A percentile compares a stretch with the other conserved stretches of the same genome.
Evolutionary conservation across 768 basidiomycete species (phyloP).

Genomic region (Mycena capillaripes): DNA sequence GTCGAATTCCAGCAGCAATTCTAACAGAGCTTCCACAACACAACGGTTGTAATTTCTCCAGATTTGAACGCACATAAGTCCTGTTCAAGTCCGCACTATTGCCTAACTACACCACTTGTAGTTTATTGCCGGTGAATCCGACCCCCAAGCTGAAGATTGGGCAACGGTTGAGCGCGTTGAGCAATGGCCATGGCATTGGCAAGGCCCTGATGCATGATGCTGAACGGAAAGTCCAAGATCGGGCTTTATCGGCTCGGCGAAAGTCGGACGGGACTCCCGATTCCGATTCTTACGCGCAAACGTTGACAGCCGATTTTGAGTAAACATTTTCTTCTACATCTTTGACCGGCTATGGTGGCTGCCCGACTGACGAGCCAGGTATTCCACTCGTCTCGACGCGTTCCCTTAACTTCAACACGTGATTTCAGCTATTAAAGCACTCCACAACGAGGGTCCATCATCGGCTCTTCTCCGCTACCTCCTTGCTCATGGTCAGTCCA

Average conservation of each 20-base stretch:
- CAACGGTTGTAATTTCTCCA: background rate
- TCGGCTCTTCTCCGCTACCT: constrained; percentile 26
- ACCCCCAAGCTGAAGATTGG: too few species aligned
- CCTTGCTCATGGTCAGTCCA: constrained; percentile 24
- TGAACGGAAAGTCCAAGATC: background rate
- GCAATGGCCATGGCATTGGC: too few species aligned
- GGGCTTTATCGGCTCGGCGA: constrained; percentile 36
- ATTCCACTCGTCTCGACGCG: background rate
- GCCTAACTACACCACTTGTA: background rate
- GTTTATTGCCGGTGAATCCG: too few species aligned
- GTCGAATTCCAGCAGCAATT: too few species aligned
- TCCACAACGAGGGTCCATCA: constrained; percentile 6
- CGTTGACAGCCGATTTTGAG: constrained; percentile 5
- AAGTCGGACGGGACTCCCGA: constrained; percentile 42
- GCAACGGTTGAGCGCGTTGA: too few species aligned
- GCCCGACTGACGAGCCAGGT: constrained; percentile 24
- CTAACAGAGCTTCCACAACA: too few species aligned
- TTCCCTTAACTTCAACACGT: constrained; percentile 9
- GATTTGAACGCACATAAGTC: too few species aligned
- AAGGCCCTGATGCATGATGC: too few species aligned
- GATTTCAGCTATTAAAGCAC: constrained; percentile 18
- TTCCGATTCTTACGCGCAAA: background rate
- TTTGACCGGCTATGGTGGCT: constrained; percentile 22
- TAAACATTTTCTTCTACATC: background rate
- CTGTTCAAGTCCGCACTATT: background rate